Base-by-base conservation (phyloP, 2,329 filamentous ascomycete species). In the Cytospora mali region DNA sequence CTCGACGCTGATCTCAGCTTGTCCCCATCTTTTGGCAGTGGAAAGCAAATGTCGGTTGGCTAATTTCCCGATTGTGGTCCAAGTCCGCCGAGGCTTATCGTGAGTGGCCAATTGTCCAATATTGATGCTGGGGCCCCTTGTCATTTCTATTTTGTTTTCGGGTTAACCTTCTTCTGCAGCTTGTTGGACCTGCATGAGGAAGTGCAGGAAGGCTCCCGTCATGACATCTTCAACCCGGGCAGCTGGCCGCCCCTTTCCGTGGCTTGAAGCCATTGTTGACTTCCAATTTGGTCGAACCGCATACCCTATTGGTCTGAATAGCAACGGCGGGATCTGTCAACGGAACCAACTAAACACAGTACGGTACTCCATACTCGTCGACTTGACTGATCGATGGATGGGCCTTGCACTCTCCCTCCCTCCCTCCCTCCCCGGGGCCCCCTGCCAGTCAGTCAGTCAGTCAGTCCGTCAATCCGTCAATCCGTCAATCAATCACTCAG, bases 31-130 rank as follows among this genome's bases (percentile, higher is more conserved):
- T 59, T 49, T 35, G 2, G 16, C 69, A 72, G 72, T 1, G n/a
- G 13, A n/a, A 25, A 35, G 21, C 28, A 48, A 31, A n/a, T 73
- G 64, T 75, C 72, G 73, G 69, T 73, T 74, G 72, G 65, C 68
- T 72, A 70, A 75, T 75, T 74, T 74, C 71, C 70, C 69, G 63
- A 49, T 27, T 64, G 55, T 64, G 59, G 57, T 10, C 42, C 42
- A 23, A 23, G 42, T 48, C 35, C 50, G 53, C 21, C 61, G 46
- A 33, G 14, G 29, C 28, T 21, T 25, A 21, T 52, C 42, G 23
- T 58, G 49, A 58, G 39, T 56, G 53, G 61, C 31, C 54, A 27
- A 25, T 18, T 21, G 23, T 35, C 50, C 13, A 46, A 46, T 46
- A 46, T 46, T 46, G 42, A 11, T 23, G 42, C 9, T 52, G 28